Percentiles rank a stretch among this genome's conserved stretches.
Conservation (phyloP, 768 basidiomycete species). For the Agaricus subrufescens region DNA sequence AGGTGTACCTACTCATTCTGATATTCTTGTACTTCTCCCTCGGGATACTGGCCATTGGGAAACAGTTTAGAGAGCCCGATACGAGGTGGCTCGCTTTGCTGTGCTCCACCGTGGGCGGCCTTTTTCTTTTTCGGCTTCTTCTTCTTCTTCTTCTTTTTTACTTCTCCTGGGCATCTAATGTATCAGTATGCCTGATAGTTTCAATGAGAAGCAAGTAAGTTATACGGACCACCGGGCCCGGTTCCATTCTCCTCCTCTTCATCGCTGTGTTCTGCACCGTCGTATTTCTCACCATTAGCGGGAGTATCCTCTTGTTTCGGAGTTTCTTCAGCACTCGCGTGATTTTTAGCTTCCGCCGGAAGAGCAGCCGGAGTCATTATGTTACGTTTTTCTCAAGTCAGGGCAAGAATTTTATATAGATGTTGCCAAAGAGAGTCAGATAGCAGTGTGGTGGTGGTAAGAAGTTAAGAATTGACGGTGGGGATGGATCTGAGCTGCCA, state of each 20-base stretch:
- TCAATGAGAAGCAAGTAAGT: background rate
- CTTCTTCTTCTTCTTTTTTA: constrained; percentile 91
- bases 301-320: background rate
- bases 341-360: background rate
- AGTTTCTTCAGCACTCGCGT: background rate
- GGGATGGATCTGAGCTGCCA: too few species aligned
- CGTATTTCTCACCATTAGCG: background rate
- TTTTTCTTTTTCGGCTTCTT: constrained; percentile 53
- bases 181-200: background rate
- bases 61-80: constrained; percentile 87
- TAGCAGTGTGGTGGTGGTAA: background rate
- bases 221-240: constrained; percentile 15
- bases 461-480: background rate
- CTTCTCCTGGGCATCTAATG: constrained; percentile 34
- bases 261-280: constrained; percentile 15
- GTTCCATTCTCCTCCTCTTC: constrained; percentile 19
- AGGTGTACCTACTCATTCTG: constrained; percentile 72
- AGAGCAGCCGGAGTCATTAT: background rate
- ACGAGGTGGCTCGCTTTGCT: constrained; percentile 90
- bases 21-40: constrained; percentile 90
- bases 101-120: constrained; percentile 75
- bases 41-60: constrained; percentile 81
- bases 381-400: background rate
- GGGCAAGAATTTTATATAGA: background rate
- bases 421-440: background rate